Evolutionary conservation across 345 rosid genomes (phyloP).

Genomic region (Toxicodendron radicans): DNA sequence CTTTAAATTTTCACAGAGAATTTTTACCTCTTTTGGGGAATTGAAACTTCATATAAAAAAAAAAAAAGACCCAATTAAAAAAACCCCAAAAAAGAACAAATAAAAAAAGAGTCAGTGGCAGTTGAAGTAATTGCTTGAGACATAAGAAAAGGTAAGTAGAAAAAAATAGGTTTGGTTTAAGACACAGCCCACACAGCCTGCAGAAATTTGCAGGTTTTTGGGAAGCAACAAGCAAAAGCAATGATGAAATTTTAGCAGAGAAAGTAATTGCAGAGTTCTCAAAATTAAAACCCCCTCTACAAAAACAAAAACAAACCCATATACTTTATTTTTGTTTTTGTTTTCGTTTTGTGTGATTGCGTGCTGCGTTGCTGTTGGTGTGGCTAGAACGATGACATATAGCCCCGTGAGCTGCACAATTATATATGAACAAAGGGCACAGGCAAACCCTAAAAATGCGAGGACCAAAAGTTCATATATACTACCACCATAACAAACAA

Average conservation of each 20-base stretch:
- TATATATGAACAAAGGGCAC: not conserved
- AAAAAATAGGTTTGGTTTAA: not conserved
- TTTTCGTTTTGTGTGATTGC: conserved; percentile 30
- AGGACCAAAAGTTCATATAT: not conserved
- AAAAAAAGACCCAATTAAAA: not conserved
- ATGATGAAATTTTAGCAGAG: conserved; percentile 15
- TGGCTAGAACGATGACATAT: not conserved
- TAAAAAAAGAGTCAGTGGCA: conserved; percentile 12
- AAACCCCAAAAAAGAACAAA: not conserved
- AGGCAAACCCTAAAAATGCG: not conserved
- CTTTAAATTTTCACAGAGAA: not conserved
- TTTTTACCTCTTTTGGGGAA: conserved; percentile 19
- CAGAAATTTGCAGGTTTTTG: conserved; percentile 21
- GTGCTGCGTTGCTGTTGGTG: conserved; percentile 19
- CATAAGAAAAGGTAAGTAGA: conserved; percentile 20
- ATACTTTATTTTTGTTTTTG: too few species aligned
- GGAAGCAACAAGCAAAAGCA: conserved; percentile 13
- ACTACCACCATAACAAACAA: not conserved
- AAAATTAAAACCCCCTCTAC: too few species aligned
- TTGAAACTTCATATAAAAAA: not conserved
- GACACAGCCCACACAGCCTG: conserved; percentile 20
- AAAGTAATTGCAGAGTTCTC: too few species aligned
- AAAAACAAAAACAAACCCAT: conserved; percentile 3
- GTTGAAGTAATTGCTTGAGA: conserved; percentile 24
- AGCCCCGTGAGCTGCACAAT: not conserved